Evolutionary conservation across 495 filamentous ascomycete species (phyloP).

Genomic region (Hyaloscypha finlandica): DNA sequence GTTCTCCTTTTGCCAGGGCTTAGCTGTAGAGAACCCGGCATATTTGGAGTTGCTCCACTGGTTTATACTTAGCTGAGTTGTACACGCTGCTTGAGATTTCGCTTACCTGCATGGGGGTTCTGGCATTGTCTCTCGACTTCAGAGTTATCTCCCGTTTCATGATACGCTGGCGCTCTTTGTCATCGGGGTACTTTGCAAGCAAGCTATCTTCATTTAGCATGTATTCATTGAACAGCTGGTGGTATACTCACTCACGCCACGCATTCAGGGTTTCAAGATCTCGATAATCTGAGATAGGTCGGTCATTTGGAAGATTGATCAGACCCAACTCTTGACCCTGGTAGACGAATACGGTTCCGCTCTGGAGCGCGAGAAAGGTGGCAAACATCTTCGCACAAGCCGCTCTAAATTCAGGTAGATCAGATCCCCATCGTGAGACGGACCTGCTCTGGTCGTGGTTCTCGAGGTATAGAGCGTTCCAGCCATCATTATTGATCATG

Average conservation of each 20-base stretch:
- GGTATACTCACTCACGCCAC: slow-evolving; percentile 35
- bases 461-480: slow-evolving; percentile 74
- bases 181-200: slow-evolving; percentile 16
- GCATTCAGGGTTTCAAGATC: slow-evolving; percentile 71
- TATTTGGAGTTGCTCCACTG: slow-evolving; percentile 51
- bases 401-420: slow-evolving; percentile 47
- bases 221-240: background rate
- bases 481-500: slow-evolving; percentile 70
- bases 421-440: slow-evolving; percentile 58
- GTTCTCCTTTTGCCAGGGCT: slow-evolving; percentile 61
- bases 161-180: slow-evolving; percentile 21
- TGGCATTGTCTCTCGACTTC: slow-evolving; percentile 57
- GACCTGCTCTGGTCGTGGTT: slow-evolving; percentile 73
- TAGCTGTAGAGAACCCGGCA: slow-evolving; percentile 51
- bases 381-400: slow-evolving; percentile 65
- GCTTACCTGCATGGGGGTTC: slow-evolving; percentile 56
- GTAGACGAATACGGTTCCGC: slow-evolving; percentile 72
- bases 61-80: background rate
- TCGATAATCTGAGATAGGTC: slow-evolving; percentile 68
- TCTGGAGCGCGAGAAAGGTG: slow-evolving; percentile 56
- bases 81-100: background rate
- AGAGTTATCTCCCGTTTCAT: slow-evolving; percentile 40
- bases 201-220: slow-evolving; percentile 1
- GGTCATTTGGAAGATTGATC: slow-evolving; percentile 65
- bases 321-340: slow-evolving; percentile 80